Base-by-base conservation (phyloP, 2,329 filamentous ascomycete genomes). In the Aureobasidium mangrovei region DNA sequence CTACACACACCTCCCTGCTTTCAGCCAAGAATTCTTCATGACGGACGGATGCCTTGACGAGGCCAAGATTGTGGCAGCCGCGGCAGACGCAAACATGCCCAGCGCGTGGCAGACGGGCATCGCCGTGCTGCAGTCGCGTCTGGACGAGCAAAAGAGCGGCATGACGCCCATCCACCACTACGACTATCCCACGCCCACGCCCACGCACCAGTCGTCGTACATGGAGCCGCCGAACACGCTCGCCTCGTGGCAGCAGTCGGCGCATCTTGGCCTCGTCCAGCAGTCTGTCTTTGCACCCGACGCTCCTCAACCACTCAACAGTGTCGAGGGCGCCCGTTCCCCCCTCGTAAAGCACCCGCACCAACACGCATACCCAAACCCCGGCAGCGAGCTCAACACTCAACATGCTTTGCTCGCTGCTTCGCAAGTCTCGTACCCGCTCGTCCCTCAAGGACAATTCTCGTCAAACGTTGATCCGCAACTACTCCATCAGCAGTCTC, bases 321-420 rank as follows among this genome's bases (percentile, higher is more conserved):
- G 46, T 49, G 46, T 49, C 40, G 46, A 49, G 40, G 45, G 33
- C 12, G 35, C 9, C 32, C 27, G 26, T 12, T 9, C 18, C n/a
- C 9, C 46, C 46, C 40, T 49, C 36, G 46, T 49, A 49, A 49
- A 32, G 12, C 46, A 40, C 28, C 18, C 18, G 18, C 18, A 18
- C 18, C 18, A 18, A 18, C 18, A 18, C 18, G 18, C 18, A 18
- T 18, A 18, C 18, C 18, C 18, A 18, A 18, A 18, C 18, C 46
- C 28, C 35, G 6, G 26, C 46, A 3, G 31, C 36, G 35, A 49
- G 12, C 46, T 26, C 8, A 28, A 12, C 46, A 49, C 27, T 32
- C 46, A 49, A 49, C 46, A 40, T 49, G 46, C 39, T 27, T 40
- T 49, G 46, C 27, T 49, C 28, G 46, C 24, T 49, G 46, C 32